Evolutionary conservation across 2,329 filamentous ascomycete genomes (phyloP), one percentile per base, ranked within the genome.

Genomic region (Trichophaea hybrida): DNA sequence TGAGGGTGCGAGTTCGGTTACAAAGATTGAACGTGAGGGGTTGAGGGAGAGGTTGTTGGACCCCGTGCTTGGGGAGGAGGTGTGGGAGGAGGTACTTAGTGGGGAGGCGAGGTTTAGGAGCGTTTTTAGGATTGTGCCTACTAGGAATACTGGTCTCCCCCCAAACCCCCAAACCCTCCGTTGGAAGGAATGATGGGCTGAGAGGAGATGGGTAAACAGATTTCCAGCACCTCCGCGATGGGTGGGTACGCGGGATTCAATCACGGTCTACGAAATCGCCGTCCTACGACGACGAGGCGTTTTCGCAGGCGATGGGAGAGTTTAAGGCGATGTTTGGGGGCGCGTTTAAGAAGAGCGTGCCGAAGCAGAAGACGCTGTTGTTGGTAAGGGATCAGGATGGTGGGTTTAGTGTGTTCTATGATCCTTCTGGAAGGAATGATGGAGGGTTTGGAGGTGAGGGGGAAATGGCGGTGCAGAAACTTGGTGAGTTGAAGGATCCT

Each of bases 161-260:
- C 43, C 5, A n/a, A n/a, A n/a, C 6, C 12, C 24, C 10, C 7
- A 12, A n/a, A n/a, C 44, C 12, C 24, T 4, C 13, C 10, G 7
- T 1, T 6, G 17, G 10, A 17, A 24, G 4, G 10, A 24, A 2
- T n/a, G n/a, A n/a, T n/a, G n/a, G 44, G 15, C 8, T n/a, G 44
- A 49, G 44, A 8, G 1, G 44, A 2, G 13, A 49, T 15, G 13
- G 5, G 2, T 2, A 15, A 12, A 17, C 37, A 24, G 90, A 97
- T 72, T 97, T 96, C 73, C 82, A 84, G 65, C 93, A 98, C 72
- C 73, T 98, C 63, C 81, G 91, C 44, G 93, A 98, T 70, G 93
- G 87, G 1, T 94, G 90, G 75, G 87, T 96, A 61, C 81, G 89
- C 5, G 86, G 87, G 24, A 85, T 98, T 64, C 86, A 86, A 57